phyloP scores from a whole-genome alignment of 192 early-diverging fungal genomes.

The Dissophora globulifera region DNA sequence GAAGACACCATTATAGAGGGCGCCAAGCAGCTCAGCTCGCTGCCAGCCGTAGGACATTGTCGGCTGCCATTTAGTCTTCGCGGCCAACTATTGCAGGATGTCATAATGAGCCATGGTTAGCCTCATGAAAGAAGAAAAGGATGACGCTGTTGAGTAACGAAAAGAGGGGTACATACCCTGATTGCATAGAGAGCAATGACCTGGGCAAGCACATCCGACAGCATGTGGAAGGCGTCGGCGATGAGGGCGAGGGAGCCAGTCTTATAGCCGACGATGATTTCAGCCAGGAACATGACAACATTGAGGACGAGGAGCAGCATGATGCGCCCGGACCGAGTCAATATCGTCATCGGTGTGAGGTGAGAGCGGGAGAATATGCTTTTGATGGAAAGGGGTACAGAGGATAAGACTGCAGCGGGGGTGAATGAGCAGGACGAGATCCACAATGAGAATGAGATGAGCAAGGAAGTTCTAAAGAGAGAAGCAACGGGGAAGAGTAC shows the following conservation, averaged over 20 bases:
- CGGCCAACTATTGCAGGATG: constrained; percentile 69
- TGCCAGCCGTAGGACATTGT: constrained; percentile 91
- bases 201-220: constrained; percentile 82
- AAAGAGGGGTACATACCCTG: constrained; percentile 52
- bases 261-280: constrained; percentile 82
- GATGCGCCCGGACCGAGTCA: constrained; percentile 61
- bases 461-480: too few species aligned
- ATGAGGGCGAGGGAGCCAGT: constrained; percentile 84
- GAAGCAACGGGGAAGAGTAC: too few species aligned
- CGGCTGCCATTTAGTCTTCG: constrained; percentile 64
- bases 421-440: background rate
- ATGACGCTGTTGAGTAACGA: background rate
- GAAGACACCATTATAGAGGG: constrained; percentile 92
- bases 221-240: constrained; percentile 95
- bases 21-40: constrained; percentile 91
- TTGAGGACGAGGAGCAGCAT: constrained; percentile 70
- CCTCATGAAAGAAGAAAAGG: constrained; percentile 5
- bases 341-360: background rate
- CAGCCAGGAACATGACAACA: constrained; percentile 78
- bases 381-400: background rate
- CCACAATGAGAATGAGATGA: too few species aligned
- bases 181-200: constrained; percentile 87
- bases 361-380: background rate
- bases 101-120: constrained; percentile 1
- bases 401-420: background rate